These are phyloP conservation scores for Penicillium italicum DNA, from an alignment of 2,329 filamentous ascomycete genomes.

Conservation along the genomic window DNA sequence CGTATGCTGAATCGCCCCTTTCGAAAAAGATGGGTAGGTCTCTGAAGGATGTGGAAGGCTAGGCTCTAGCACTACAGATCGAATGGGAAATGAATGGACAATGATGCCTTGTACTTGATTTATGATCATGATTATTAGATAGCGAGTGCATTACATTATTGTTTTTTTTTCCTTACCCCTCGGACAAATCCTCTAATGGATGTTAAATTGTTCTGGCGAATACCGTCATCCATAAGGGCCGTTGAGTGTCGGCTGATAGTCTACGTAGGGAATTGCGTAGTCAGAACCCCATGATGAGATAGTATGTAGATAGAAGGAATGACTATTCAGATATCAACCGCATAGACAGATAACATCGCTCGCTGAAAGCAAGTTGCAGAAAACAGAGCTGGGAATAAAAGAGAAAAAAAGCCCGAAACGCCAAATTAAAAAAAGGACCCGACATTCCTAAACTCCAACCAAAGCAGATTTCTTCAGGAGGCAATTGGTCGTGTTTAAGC, in stretches of 20 bases:
- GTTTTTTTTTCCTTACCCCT: not conserved
- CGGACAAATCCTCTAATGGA: not conserved
- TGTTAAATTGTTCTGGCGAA: not conserved
- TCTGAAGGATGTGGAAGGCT: slow-evolving; percentile 31
- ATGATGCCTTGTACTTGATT: slow-evolving; percentile 1
- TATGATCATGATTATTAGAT: slow-evolving; percentile 5
- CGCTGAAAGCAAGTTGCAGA: slow-evolving; percentile 20
- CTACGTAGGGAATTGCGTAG: not conserved
- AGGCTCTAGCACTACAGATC: slow-evolving; percentile 22
- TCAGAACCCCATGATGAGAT: not conserved
- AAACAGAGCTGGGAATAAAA: slow-evolving; percentile 15
- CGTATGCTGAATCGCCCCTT: slow-evolving; percentile 33
- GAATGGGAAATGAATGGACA: slow-evolving; percentile 13
- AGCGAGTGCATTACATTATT: not conserved
- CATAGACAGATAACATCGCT: slow-evolving; percentile 12
- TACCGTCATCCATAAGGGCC: not conserved
- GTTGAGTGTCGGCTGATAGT: no score
- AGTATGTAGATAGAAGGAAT: slow-evolving; percentile 13
- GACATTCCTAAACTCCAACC: slow-evolving; percentile 19
- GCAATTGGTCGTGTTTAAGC: not conserved
- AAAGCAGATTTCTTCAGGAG: slow-evolving; percentile 7
- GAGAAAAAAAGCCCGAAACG: slow-evolving; percentile 11
- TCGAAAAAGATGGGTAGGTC: slow-evolving; percentile 29
- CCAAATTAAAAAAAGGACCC: slow-evolving; percentile 17
- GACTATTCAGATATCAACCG: slow-evolving; percentile 13